phyloP scores from a whole-genome alignment of 257 asterid genomes.

The Nicotiana obtusifolia region DNA sequence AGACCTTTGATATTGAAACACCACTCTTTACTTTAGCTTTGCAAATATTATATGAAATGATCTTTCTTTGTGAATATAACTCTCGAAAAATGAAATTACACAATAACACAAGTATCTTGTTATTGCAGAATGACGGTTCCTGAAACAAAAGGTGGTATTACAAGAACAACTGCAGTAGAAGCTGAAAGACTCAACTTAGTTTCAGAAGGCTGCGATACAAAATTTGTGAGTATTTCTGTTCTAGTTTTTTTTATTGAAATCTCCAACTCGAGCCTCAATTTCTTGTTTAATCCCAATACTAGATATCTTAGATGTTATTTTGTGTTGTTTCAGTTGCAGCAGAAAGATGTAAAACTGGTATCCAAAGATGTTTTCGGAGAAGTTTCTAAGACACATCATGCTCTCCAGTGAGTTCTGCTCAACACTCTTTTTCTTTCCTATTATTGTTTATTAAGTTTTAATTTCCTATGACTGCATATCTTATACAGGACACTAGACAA shows the following conservation, averaged over 20 bases:
- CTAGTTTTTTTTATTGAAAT: not conserved
- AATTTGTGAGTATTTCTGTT: constrained; percentile 45
- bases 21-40: not conserved
- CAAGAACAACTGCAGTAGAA: constrained; percentile 59
- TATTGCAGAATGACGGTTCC: constrained; percentile 51
- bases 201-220: constrained; percentile 72
- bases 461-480: not conserved
- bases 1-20: not conserved
- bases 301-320: not conserved
- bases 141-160: constrained; percentile 47
- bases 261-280: not conserved
- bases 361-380: constrained; percentile 51
- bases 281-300: not conserved
- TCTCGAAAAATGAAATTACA: constrained; percentile 3
- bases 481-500: constrained; percentile 58
- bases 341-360: constrained; percentile 43
- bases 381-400: constrained; percentile 45
- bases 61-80: not conserved
- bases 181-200: constrained; percentile 58
- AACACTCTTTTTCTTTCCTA: constrained; percentile 5
- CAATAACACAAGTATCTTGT: not conserved
- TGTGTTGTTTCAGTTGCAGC: constrained; percentile 25
- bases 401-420: constrained; percentile 48
- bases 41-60: not conserved
- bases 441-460: not conserved